These are phyloP conservation scores for Isatis tinctoria DNA, from an alignment of 345 rosid species.

Conservation along the genomic window DNA sequence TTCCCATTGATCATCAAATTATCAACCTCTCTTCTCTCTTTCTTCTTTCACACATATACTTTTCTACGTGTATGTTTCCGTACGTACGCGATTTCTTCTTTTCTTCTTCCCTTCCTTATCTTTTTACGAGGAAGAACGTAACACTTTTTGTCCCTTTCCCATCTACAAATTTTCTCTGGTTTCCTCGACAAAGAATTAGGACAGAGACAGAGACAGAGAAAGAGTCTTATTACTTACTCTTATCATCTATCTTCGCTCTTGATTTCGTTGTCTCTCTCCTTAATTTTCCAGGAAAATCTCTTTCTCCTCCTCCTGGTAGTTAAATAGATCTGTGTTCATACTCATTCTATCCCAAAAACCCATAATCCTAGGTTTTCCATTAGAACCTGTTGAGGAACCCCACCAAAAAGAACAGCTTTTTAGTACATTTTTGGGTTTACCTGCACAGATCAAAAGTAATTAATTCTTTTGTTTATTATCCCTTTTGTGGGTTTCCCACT, in stretches of 20 bases:
- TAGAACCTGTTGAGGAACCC: not conserved
- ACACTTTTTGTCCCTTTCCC: slow-evolving; percentile 13
- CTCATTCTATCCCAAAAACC: not conserved
- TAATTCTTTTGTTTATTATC: not conserved
- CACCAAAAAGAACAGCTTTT: not conserved
- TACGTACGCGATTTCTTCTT: slow-evolving; percentile 21
- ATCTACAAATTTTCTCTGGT: not conserved
- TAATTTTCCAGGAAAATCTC: slow-evolving; percentile 18
- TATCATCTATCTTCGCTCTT: not conserved
- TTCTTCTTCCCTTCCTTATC: slow-evolving; percentile 1
- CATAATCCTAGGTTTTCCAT: not conserved
- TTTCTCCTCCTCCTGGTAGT: not conserved
- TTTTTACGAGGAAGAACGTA: not conserved
- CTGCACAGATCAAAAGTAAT: not conserved
- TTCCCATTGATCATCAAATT: not conserved
- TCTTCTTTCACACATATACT: slow-evolving; percentile 15
- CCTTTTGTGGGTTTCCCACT: not conserved
- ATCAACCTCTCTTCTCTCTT: not conserved
- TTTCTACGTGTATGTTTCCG: not conserved
- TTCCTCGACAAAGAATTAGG: not conserved
- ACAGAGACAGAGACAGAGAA: no score
- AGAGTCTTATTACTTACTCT: no score
- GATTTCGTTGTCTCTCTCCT: slow-evolving; percentile 2
- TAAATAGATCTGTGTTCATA: slow-evolving; percentile 32
- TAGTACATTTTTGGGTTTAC: slow-evolving; percentile 5